Base-by-base conservation (phyloP, 345 rosid species). In the Arabidopsis arenosa region DNA sequence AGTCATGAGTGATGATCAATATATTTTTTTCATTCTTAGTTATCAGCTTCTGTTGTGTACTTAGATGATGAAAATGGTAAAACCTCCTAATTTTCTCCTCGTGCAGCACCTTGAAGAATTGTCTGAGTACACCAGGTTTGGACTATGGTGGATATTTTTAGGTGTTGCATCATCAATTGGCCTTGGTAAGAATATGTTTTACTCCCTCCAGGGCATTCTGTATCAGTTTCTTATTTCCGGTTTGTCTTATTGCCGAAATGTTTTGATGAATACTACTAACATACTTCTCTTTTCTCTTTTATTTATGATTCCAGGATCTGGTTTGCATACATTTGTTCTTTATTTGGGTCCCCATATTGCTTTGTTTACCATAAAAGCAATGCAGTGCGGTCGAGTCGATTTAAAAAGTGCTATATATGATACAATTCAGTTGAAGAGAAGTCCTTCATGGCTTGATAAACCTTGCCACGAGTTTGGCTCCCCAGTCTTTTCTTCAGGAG, bases 121-220 rank as follows among this genome's bases (percentile, higher is more conserved):
- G 55, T 78, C 86, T 66, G 76, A 84, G 68, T 93, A 91, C 77
- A 37, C 80, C 14, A 85, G 64, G 39, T 91, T 85, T 84, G 98
- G 92, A 64, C 74, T 89, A 61, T 93, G 98, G 98, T 93, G 98
- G 98, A 53, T 85, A 23, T 86, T 88, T 6, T 91, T 93, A 74
- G 98, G 98, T 43, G 93, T 91, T 72, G 98, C 97, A 68, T 93
- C 98, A 64, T 93, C 98, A 23, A 93, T 93, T 72, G 98, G 98
- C 80, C 97, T 93, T 65, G 98, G 98, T 93, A 83, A 87, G 91
- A 47, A 53, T 10, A 63, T 26, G 26, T 10, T 59, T 45, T 3
- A 48, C 15, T 18, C 37, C 37, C 17, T 40, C 36, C 6, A 55
- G 54, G 37, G 18, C 55, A 1, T 68, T 44, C 35, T 58, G 32